A percentile compares a stretch with the other conserved stretches of the same genome.
phyloP scores from a whole-genome alignment of 2,329 filamentous ascomycete genomes.

The Acephala macrosclerotiorum region DNA sequence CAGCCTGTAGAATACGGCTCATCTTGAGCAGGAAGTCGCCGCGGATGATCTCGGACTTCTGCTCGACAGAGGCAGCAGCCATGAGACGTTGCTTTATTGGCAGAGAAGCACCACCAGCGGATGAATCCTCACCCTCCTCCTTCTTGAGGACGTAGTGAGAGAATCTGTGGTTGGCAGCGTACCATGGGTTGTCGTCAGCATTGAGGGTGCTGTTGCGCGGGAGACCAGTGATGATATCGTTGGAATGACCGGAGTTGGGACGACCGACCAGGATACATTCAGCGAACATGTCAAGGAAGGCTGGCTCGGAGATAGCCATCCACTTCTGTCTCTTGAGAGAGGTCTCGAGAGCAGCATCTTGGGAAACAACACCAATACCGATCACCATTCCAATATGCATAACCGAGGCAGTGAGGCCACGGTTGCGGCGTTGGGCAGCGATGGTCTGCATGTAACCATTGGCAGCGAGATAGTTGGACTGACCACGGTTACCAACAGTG shows the following conservation, averaged over 20 bases:
- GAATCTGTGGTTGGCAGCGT: slow-evolving; percentile 25
- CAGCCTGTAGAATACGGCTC: slow-evolving; percentile 6
- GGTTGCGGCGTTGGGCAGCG: slow-evolving; percentile 45
- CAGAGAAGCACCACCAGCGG: slow-evolving; percentile 18
- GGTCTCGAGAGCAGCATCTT: slow-evolving; percentile 22
- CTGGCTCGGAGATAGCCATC: slow-evolving; percentile 27
- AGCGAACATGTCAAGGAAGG: slow-evolving; percentile 27
- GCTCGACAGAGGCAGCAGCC: slow-evolving; percentile 13
- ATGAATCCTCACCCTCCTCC: slow-evolving; percentile 21
- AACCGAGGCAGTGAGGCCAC: slow-evolving; percentile 49
- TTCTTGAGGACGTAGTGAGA: slow-evolving; percentile 24
- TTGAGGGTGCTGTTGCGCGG: slow-evolving; percentile 24
- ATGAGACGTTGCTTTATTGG: slow-evolving; percentile 23
- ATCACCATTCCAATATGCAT: slow-evolving; percentile 50
- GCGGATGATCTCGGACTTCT: slow-evolving; percentile 20
- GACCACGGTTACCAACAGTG: slow-evolving; percentile 46
- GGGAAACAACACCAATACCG: slow-evolving; percentile 47
- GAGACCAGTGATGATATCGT: slow-evolving; percentile 24
- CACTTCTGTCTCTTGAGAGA: slow-evolving; percentile 25
- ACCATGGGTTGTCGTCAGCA: slow-evolving; percentile 24
- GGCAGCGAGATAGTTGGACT: slow-evolving; percentile 55
- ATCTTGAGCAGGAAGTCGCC: slow-evolving; percentile 19
- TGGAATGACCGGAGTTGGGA: slow-evolving; percentile 20
- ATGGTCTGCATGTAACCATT: slow-evolving; percentile 53
- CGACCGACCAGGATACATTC: slow-evolving; percentile 23